phyloP scores from a whole-genome alignment of 306 rosid species.

The Prinsepia uniflora region DNA sequence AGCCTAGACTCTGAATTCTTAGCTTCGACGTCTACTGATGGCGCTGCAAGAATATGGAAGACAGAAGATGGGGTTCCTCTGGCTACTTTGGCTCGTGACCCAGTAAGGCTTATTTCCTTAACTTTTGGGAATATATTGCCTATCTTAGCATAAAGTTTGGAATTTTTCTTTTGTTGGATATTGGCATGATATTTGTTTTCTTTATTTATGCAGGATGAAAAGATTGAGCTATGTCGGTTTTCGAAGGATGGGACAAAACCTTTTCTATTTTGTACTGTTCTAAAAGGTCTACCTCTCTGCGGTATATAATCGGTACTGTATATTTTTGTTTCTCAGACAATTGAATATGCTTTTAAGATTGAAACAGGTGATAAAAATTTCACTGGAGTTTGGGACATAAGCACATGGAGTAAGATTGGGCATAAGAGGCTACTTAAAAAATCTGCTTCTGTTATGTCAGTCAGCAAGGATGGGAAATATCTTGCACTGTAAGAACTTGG shows the following conservation, averaged over 20 bases:
- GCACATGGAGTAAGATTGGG: slow-evolving; percentile 90
- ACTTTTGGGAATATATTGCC: slow-evolving; percentile 8
- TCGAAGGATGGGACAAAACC: slow-evolving; percentile 97
- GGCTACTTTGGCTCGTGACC: slow-evolving; percentile 64
- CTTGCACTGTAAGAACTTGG: slow-evolving; percentile 78
- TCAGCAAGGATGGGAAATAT: slow-evolving; percentile 94
- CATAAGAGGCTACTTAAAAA: slow-evolving; percentile 77
- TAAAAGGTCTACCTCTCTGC: slow-evolving; percentile 51
- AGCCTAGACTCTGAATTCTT: slow-evolving; percentile 88
- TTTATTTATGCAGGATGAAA: slow-evolving; percentile 61
- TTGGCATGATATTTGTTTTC: slow-evolving; percentile 4
- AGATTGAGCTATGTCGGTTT: slow-evolving; percentile 84
- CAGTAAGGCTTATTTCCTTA: slow-evolving; percentile 41
- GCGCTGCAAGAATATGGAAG: slow-evolving; percentile 88
- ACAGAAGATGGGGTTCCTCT: slow-evolving; percentile 77
- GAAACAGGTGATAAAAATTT: slow-evolving; percentile 59
- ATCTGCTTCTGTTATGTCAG: slow-evolving; percentile 76
- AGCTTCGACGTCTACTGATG: slow-evolving; percentile 88
- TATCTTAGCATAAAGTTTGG: slow-evolving; percentile 6
- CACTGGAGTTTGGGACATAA: slow-evolving; percentile 80
- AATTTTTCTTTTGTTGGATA: not conserved
- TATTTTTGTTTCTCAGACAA: slow-evolving; percentile 22
- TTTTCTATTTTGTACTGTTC: slow-evolving; percentile 69
- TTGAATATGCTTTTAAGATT: not conserved
- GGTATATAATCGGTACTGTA: not conserved